These are phyloP conservation scores for Dillenia suffruticosa DNA, from an alignment of 164 flowering plant genomes.

Conservation along the genomic window DNA sequence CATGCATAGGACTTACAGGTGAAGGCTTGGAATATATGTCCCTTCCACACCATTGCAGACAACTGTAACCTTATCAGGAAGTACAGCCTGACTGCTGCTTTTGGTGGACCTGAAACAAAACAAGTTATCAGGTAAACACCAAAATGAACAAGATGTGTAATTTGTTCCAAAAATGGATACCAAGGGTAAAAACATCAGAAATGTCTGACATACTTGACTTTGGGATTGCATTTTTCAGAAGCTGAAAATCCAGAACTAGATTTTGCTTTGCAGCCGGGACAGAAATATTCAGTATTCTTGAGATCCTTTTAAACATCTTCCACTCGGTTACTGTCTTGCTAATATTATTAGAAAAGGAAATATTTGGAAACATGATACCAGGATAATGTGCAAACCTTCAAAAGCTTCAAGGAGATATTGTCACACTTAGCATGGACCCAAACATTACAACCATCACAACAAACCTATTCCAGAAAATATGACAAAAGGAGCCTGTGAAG, in stretches of 20 bases:
- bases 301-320: conserved; percentile 43
- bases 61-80: conserved; percentile 55
- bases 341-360: background rate
- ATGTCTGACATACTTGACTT: conserved; percentile 31
- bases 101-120: conserved; percentile 35
- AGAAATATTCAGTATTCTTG: conserved; percentile 67
- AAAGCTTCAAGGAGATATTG: conserved; percentile 52
- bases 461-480: conserved; percentile 43
- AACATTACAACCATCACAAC: conserved; percentile 93
- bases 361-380: background rate
- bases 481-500: too few species aligned
- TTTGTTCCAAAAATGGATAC: background rate
- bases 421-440: conserved; percentile 98
- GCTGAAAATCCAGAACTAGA: conserved; percentile 72
- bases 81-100: conserved; percentile 13
- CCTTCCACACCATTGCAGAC: conserved; percentile 87
- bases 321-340: conserved; percentile 9
- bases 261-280: conserved; percentile 90
- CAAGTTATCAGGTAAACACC: conserved; percentile 2
- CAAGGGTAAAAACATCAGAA: background rate
- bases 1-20: conserved; percentile 52
- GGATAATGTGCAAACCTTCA: conserved; percentile 50
- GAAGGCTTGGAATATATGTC: conserved; percentile 66
- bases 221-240: conserved; percentile 27
- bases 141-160: background rate